Evolutionary conservation across 1,139 yeast genomes (phyloP).

Genomic region (Hanseniaspora uvarum): DNA sequence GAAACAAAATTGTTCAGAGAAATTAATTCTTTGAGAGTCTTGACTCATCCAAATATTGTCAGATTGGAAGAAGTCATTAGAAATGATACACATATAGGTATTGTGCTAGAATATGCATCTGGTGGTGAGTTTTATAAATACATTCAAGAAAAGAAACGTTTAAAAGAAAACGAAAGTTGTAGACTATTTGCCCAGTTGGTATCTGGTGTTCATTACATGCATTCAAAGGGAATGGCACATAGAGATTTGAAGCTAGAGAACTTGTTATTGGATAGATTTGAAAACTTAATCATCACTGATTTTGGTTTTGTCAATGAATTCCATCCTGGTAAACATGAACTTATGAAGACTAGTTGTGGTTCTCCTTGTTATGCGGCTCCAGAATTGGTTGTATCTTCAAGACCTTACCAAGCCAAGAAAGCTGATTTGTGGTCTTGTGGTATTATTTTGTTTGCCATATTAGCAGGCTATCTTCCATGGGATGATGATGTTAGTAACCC

Average conservation of each 20-base stretch:
- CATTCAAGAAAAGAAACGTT: slow-evolving; percentile 72
- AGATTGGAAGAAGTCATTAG: slow-evolving; percentile 85
- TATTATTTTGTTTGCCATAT: slow-evolving; percentile 88
- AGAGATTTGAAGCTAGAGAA: slow-evolving; percentile 69
- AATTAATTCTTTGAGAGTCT: slow-evolving; percentile 73
- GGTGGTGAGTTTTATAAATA: slow-evolving; percentile 96
- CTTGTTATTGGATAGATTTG: slow-evolving; percentile 54
- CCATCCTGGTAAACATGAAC: slow-evolving; percentile 47
- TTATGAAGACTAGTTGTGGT: slow-evolving; percentile 94
- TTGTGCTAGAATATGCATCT: slow-evolving; percentile 88
- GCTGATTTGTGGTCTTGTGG: slow-evolving; percentile 98
- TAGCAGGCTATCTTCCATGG: slow-evolving; percentile 93
- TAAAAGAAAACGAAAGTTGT: slow-evolving; percentile 79
- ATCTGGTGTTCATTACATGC: slow-evolving; percentile 84
- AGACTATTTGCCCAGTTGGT: slow-evolving; percentile 84
- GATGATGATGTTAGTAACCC: slow-evolving; percentile 97
- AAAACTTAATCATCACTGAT: slow-evolving; percentile 63
- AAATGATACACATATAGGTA: slow-evolving; percentile 89
- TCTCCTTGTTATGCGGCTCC: slow-evolving; percentile 99
- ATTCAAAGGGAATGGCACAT: slow-evolving; percentile 57
- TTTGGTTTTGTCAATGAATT: slow-evolving; percentile 89
- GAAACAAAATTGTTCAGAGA: slow-evolving; percentile 88
- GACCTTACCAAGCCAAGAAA: slow-evolving; percentile 84
- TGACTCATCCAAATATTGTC: slow-evolving; percentile 90
- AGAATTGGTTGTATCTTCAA: slow-evolving; percentile 77